Evolutionary conservation across 225 moss, liverwort and hornwort genomes (phyloP).

Genomic region (Sphagnum contortum): DNA sequence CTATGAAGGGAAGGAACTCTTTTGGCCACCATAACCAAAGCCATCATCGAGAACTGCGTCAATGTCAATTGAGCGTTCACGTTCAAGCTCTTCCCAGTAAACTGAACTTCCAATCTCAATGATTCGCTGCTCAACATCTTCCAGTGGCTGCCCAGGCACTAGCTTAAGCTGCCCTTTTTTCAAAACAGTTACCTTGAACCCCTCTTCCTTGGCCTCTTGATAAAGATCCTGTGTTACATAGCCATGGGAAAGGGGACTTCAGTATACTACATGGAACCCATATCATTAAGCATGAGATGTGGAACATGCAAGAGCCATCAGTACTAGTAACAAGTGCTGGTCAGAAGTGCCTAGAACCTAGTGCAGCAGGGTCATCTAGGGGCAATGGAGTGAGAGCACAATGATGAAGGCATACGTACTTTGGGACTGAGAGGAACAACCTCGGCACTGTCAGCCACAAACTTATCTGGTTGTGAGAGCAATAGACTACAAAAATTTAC

Average conservation of each 20-base stretch:
- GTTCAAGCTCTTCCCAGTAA: slow-evolving; percentile 71
- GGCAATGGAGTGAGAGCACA: too few relatives aligned
- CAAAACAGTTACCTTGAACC: slow-evolving; percentile 78
- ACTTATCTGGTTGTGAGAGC: slow-evolving; percentile 40
- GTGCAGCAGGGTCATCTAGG: too few relatives aligned
- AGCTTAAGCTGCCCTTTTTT: slow-evolving; percentile 83
- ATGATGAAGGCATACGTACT: slow-evolving; percentile 5
- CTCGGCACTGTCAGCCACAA: slow-evolving; percentile 40
- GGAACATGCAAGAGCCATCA: too few relatives aligned
- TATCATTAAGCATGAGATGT: too few relatives aligned
- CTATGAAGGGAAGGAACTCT: too few relatives aligned
- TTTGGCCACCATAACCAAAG: slow-evolving; percentile 60
- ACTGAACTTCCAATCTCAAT: slow-evolving; percentile 68
- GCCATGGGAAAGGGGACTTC: too few relatives aligned
- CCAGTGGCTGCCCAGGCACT: slow-evolving; percentile 68
- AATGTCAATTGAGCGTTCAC: slow-evolving; percentile 66
- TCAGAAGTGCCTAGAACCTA: too few relatives aligned
- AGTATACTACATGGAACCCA: too few relatives aligned
- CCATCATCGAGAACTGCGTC: slow-evolving; percentile 89
- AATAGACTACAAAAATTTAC: slow-evolving; percentile 69
- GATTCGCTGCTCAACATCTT: slow-evolving; percentile 76
- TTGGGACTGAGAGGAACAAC: slow-evolving; percentile 68
- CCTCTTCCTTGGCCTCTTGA: slow-evolving; percentile 63
- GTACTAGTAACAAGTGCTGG: too few relatives aligned
- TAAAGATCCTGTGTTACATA: slow-evolving; percentile 44